Percentiles rank a stretch among this genome's conserved stretches.
Evolutionary conservation across 148 eudicot species (phyloP).

Genomic region (Camellia sinensis): DNA sequence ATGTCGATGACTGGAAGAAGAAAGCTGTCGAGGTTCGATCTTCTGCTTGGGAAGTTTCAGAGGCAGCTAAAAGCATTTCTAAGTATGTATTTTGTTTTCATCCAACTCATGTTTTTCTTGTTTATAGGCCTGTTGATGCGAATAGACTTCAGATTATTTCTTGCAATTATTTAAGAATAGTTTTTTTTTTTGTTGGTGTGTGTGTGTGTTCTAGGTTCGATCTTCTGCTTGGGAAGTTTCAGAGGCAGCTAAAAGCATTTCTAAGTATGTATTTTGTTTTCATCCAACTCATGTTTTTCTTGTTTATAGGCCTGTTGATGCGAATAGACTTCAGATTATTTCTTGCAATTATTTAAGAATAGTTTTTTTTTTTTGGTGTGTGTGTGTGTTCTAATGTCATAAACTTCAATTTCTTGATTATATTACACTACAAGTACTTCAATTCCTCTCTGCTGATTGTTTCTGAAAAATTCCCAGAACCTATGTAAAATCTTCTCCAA

Average conservation of each 20-base stretch:
- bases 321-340: background rate
- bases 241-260: conserved; percentile 50
- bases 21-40: conserved; percentile 53
- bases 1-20: conserved; percentile 61
- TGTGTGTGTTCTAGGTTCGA: conserved; percentile 18
- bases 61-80: conserved; percentile 52
- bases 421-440: background rate
- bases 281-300: conserved; percentile 12
- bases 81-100: conserved; percentile 38
- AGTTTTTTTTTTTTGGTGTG: background rate
- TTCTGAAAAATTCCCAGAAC: background rate
- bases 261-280: conserved; percentile 45
- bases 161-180: background rate
- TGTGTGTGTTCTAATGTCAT: background rate
- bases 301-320: background rate
- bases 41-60: conserved; percentile 72
- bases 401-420: background rate
- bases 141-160: background rate
- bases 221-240: conserved; percentile 74
- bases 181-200: background rate
- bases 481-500: background rate
- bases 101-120: conserved; percentile 10
- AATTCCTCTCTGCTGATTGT: background rate
- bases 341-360: background rate
- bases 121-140: background rate